A percentile compares a stretch with the other conserved stretches of the same genome.
Evolutionary conservation across 1,284 basidiomycete species (phyloP).

Genomic region (Ceratobasidium sp.): DNA sequence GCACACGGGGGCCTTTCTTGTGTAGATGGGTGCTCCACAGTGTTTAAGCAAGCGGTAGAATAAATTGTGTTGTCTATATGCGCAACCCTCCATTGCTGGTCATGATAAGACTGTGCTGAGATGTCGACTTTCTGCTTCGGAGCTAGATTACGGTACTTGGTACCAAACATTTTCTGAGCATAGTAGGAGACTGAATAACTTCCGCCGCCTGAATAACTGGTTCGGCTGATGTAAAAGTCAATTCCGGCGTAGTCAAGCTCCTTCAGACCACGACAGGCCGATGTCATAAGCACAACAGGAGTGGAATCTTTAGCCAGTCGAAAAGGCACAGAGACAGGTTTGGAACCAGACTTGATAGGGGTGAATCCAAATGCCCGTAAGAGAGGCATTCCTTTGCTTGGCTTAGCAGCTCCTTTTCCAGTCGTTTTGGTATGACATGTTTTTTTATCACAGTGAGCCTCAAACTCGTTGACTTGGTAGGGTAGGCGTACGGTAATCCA

Average conservation of each 20-base stretch:
- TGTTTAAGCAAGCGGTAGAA: neutral
- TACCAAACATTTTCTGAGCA: neutral
- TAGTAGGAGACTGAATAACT: neutral
- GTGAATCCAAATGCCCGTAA: neutral
- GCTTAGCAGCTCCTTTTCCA: neutral
- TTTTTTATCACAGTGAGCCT: neutral
- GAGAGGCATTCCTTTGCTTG: neutral
- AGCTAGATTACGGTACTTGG: neutral
- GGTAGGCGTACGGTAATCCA: neutral
- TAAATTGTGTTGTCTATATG: neutral
- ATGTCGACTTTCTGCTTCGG: neutral
- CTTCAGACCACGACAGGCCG: neutral
- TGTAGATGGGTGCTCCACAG: neutral
- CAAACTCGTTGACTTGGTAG: neutral
- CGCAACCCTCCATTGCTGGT: neutral
- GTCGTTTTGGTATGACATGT: too few relatives aligned
- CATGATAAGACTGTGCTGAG: neutral
- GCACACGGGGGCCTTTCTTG: neutral
- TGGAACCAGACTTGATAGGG: neutral
- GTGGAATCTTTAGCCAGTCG: neutral
- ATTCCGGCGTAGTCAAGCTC: neutral
- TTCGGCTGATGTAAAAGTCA: neutral
- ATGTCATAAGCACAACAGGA: neutral
- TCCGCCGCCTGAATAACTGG: neutral
- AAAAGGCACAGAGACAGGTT: too few relatives aligned